These are phyloP conservation scores for Sorghum bicolor DNA, from an alignment of 176 grass and related monocot genomes.

Conservation along the genomic window Sorghum_bicolor_NCBIv3 NC_012872.2:61636501-61637000, in stretches of 20 bases:
- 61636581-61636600: too few relatives aligned
- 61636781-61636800: conserved; percentile 27
- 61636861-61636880: conserved; percentile 31
- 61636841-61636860: conserved; percentile 18
- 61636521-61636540: too few relatives aligned
- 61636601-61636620: too few relatives aligned
- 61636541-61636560: too few relatives aligned
- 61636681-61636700: background rate
- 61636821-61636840: conserved; percentile 17
- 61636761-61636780: conserved; percentile 25
- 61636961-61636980: background rate
- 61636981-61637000: conserved; percentile 24
- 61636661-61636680: too few relatives aligned
- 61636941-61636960: conserved; percentile 27
- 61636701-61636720: background rate
- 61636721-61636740: background rate
- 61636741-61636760: background rate
- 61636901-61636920: conserved; percentile 6
- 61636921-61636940: conserved; percentile 49
- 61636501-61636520: too few relatives aligned
- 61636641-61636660: too few relatives aligned
- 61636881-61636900: conserved; percentile 29
- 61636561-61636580: too few relatives aligned
- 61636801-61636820: conserved; percentile 27
- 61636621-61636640: too few relatives aligned